A percentile compares a stretch with the other conserved stretches of the same genome.
Conservation (phyloP, 1,139 yeast species). For the Taphrina wiesneri region DNA sequence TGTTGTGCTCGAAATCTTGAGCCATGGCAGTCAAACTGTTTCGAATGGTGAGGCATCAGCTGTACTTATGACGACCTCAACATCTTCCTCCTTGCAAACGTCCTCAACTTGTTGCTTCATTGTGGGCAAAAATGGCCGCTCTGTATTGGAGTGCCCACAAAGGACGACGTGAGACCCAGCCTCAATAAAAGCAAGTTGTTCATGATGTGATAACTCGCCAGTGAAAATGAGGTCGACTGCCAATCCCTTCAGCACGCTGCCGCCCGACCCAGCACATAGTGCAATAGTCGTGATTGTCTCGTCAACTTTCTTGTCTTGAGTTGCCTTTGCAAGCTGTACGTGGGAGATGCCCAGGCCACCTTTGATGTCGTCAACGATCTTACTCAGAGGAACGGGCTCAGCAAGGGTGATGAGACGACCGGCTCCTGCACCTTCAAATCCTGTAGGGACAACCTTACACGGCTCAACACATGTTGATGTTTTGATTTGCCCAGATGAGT, state of each 20-base stretch:
- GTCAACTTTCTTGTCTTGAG: constrained; percentile 43
- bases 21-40: constrained; percentile 13
- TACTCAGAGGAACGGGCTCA: constrained; percentile 51
- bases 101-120: constrained; percentile 60
- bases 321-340: constrained; percentile 65
- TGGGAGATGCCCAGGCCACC: constrained; percentile 53
- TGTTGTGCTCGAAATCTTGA: not conserved
- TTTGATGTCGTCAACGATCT: constrained; percentile 60
- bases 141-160: constrained; percentile 82
- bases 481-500: not conserved
- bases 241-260: constrained; percentile 62
- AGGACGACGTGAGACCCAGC: constrained; percentile 70
- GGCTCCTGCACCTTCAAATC: constrained; percentile 67
- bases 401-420: constrained; percentile 68
- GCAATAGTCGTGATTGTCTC: constrained; percentile 60
- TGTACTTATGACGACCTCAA: constrained; percentile 53
- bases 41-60: constrained; percentile 47
- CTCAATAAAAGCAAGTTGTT: constrained; percentile 70
- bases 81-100: constrained; percentile 44
- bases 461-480: constrained; percentile 7
- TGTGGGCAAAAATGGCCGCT: constrained; percentile 69
- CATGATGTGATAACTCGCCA: constrained; percentile 94
- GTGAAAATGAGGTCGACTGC: constrained; percentile 77
- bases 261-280: constrained; percentile 95
- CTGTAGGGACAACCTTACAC: constrained; percentile 35